A percentile compares a stretch with the other conserved stretches of the same genome.
Evolutionary conservation across 2,329 filamentous ascomycete genomes (phyloP).

Genomic region (Penicillium sp.): DNA sequence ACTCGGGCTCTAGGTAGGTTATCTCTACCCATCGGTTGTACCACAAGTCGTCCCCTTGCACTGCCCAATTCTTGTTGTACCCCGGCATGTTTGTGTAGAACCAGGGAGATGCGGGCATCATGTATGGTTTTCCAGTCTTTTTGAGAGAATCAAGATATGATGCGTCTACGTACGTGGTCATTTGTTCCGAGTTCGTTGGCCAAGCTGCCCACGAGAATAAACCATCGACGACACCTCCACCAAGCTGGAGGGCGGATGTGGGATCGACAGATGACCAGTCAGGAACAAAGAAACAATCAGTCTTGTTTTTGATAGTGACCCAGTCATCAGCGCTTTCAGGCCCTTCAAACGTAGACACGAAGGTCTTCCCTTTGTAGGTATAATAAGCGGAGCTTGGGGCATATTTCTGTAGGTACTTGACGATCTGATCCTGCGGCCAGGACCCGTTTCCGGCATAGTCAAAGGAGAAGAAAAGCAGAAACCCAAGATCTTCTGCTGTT

Average conservation of each 20-base stretch:
- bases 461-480: slow-evolving; percentile 40
- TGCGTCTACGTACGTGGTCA: slow-evolving; percentile 34
- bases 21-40: slow-evolving; percentile 59
- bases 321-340: slow-evolving; percentile 45
- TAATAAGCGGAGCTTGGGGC: slow-evolving; percentile 28
- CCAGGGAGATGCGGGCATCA: slow-evolving; percentile 61
- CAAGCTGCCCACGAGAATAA: slow-evolving; percentile 48
- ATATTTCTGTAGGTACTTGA: slow-evolving; percentile 28
- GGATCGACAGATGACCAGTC: slow-evolving; percentile 46
- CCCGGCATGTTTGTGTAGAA: slow-evolving; percentile 58
- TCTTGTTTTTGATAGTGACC: slow-evolving; percentile 43
- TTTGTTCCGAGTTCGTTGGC: slow-evolving; percentile 29
- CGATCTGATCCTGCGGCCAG: slow-evolving; percentile 31
- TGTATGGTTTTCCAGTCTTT: slow-evolving; percentile 42
- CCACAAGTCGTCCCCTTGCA: slow-evolving; percentile 63
- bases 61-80: slow-evolving; percentile 64
- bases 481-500: slow-evolving; percentile 17
- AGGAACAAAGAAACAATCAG: slow-evolving; percentile 48
- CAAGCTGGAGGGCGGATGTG: slow-evolving; percentile 6
- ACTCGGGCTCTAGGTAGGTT: neutral
- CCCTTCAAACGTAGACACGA: slow-evolving; percentile 50
- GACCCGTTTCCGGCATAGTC: slow-evolving; percentile 37
- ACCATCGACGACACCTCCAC: slow-evolving; percentile 34
- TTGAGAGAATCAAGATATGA: slow-evolving; percentile 37
- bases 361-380: slow-evolving; percentile 28